Evolutionary conservation across 2,329 filamentous ascomycete genomes (phyloP).

Genomic region (Sporothrix protearum): DNA sequence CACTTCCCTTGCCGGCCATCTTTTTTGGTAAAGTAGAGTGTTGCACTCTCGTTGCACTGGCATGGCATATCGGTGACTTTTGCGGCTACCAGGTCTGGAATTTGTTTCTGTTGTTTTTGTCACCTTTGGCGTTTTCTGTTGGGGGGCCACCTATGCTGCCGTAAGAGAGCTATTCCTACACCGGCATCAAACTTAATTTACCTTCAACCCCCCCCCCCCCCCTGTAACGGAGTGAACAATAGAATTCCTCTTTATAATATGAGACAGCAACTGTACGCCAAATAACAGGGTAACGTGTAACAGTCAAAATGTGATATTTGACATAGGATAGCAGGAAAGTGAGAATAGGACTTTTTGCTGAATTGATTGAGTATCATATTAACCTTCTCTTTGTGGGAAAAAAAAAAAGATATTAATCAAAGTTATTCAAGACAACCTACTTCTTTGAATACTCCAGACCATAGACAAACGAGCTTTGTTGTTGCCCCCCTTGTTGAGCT

Average conservation of each 20-base stretch:
- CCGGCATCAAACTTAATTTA: not conserved
- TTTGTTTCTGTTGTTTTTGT: not conserved
- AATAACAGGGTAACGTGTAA: not conserved
- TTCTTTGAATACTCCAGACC: no score
- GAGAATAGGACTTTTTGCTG: not conserved
- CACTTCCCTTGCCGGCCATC: not conserved
- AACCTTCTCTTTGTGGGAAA: no score
- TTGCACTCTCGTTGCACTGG: not conserved
- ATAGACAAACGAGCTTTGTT: no score
- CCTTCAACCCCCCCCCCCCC: not conserved
- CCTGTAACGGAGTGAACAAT: conserved; percentile 7
- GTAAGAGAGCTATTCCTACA: not conserved
- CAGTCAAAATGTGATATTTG: not conserved
- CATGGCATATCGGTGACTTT: not conserved
- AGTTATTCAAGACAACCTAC: no score
- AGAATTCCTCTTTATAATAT: not conserved
- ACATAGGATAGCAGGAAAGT: not conserved
- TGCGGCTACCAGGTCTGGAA: conserved; percentile 2
- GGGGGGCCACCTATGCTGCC: not conserved
- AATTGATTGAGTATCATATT: not conserved
- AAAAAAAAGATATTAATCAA: not conserved
- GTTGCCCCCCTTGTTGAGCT: no score
- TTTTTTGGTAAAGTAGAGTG: not conserved
- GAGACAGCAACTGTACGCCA: not conserved
- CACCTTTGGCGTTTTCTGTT: not conserved